phyloP scores from a whole-genome alignment of 345 rosid species.

The Fremontodendron californicum region DNA sequence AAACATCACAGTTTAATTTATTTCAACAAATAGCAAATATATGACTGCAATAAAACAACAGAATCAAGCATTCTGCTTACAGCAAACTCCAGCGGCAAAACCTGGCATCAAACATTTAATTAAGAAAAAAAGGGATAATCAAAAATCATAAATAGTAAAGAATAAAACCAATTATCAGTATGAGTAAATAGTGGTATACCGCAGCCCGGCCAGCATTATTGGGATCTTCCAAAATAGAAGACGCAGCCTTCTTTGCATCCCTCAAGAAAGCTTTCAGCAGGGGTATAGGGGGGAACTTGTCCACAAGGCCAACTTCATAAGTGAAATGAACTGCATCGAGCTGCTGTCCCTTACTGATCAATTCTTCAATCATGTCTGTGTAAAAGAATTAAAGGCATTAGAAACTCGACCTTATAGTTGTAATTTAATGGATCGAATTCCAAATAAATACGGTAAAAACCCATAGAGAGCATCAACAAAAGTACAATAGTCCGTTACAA shows the following conservation, averaged over 20 bases:
- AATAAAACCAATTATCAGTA: background rate
- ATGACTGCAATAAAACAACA: background rate
- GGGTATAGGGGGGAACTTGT: conserved; percentile 85
- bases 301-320: conserved; percentile 85
- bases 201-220: conserved; percentile 78
- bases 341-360: conserved; percentile 88
- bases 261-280: conserved; percentile 77
- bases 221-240: conserved; percentile 78
- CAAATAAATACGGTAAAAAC: background rate
- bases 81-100: background rate
- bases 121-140: conserved; percentile 6
- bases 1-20: too few relatives aligned
- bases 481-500: background rate
- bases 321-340: conserved; percentile 98
- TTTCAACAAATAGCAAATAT: background rate
- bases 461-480: background rate
- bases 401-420: background rate
- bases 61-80: background rate
- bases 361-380: conserved; percentile 82
- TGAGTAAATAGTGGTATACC: conserved; percentile 39
- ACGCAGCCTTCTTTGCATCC: conserved; percentile 88
- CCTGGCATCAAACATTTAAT: background rate
- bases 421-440: background rate
- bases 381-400: conserved; percentile 9
- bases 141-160: background rate